A percentile compares a stretch with the other conserved stretches of the same genome.
Evolutionary conservation across 2,329 filamentous ascomycete species (phyloP).

Genomic region (Trichoderma afroharzianum): DNA sequence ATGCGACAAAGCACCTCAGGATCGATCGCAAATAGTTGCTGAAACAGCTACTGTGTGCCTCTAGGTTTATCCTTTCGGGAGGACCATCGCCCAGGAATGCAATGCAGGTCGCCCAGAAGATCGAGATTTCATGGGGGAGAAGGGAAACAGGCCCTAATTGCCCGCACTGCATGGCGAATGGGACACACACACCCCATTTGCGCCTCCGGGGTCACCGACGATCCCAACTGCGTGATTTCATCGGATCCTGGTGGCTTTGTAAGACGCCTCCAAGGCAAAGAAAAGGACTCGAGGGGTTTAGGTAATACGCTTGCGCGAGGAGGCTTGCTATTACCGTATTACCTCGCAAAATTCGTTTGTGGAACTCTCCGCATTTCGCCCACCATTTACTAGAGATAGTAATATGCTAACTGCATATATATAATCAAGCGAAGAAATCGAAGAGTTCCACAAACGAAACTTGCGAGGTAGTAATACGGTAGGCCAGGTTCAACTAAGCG

Average conservation of each 20-base stretch:
- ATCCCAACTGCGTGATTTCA: constrained; percentile 6
- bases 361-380: no score
- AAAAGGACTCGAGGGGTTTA: neutral
- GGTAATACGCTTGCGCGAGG: neutral
- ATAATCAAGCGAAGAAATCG: no score
- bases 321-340: neutral
- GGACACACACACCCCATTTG: neutral
- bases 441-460: no score
- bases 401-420: no score
- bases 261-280: constrained; percentile 5
- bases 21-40: neutral
- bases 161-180: neutral
- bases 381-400: no score
- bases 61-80: neutral
- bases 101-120: constrained; percentile 2
- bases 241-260: neutral
- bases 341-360: no score
- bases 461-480: no score
- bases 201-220: constrained; percentile 6
- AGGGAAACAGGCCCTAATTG: neutral
- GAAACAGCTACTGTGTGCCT: neutral
- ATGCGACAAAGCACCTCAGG: neutral
- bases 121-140: neutral
- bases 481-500: neutral
- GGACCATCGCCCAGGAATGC: neutral